These are phyloP conservation scores for Arthrobotrys musiformis DNA, from an alignment of 2,329 filamentous ascomycete genomes.

Conservation along the genomic window DNA sequence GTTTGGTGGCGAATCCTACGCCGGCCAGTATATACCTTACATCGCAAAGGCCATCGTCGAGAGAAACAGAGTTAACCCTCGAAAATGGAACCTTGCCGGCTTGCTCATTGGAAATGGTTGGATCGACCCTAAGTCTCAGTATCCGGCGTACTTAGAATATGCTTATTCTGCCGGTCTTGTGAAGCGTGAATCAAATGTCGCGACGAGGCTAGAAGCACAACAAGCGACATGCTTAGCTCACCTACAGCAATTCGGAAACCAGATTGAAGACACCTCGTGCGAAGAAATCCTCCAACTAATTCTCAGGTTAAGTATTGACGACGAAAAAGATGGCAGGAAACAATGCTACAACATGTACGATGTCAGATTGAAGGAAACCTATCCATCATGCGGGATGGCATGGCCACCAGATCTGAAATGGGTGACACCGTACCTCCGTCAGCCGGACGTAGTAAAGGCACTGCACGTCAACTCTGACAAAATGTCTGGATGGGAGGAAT, in stretches of 20 bases:
- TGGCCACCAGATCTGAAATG: slow-evolving; percentile 88
- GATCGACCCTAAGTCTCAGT: slow-evolving; percentile 91
- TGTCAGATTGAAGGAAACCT: slow-evolving; percentile 81
- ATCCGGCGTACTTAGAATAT: slow-evolving; percentile 84
- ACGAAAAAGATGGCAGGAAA: slow-evolving; percentile 66
- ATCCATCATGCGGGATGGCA: slow-evolving; percentile 91
- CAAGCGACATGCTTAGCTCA: slow-evolving; percentile 75
- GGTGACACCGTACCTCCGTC: slow-evolving; percentile 85
- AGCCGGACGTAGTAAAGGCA: slow-evolving; percentile 79
- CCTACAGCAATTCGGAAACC: slow-evolving; percentile 69
- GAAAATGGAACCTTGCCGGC: slow-evolving; percentile 81
- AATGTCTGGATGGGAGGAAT: slow-evolving; percentile 90
- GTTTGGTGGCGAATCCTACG: slow-evolving; percentile 94
- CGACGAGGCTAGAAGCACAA: slow-evolving; percentile 74
- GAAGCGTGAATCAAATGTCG: slow-evolving; percentile 72
- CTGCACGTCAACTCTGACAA: slow-evolving; percentile 85
- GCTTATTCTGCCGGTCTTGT: slow-evolving; percentile 81
- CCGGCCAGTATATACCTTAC: slow-evolving; percentile 96
- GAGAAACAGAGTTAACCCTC: slow-evolving; percentile 72
- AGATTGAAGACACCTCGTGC: slow-evolving; percentile 77
- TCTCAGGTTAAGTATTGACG: slow-evolving; percentile 72
- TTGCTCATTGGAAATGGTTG: slow-evolving; percentile 96
- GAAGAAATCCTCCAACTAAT: slow-evolving; percentile 80
- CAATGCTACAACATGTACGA: slow-evolving; percentile 97
- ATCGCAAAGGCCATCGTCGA: slow-evolving; percentile 91